Percentiles rank a stretch among this genome's conserved stretches.
phyloP scores from a whole-genome alignment of 108 stramenopile species.

The Aurantiochytrium sp. region DNA sequence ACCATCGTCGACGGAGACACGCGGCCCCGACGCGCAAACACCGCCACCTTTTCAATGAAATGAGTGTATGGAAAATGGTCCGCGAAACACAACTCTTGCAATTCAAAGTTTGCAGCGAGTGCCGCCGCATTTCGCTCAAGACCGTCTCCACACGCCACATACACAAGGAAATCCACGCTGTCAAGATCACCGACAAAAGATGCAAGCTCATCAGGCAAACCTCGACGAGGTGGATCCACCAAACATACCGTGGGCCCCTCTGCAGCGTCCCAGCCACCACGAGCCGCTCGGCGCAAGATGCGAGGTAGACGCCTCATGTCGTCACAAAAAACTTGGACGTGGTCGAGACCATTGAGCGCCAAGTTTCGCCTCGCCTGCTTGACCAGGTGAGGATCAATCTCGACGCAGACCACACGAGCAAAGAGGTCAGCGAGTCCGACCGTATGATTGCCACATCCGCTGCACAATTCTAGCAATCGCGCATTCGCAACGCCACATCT shows the following conservation, averaged over 20 bases:
- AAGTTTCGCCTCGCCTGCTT: neutral
- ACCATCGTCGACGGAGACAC: no score
- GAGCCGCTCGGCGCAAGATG: neutral
- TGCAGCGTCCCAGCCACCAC: neutral
- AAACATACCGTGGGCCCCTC: neutral
- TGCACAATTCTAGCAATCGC: neutral
- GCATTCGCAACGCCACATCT: neutral
- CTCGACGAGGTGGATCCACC: neutral
- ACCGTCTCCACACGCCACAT: neutral
- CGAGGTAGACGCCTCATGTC: neutral
- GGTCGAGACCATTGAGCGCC: neutral
- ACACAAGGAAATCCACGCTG: neutral
- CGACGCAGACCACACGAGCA: neutral
- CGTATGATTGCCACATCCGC: neutral
- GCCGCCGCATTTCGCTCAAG: neutral
- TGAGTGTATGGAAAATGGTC: slow-evolving; percentile 13
- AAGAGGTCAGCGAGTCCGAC: neutral
- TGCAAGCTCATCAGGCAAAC: neutral
- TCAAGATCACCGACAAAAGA: neutral
- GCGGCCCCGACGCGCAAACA: neutral
- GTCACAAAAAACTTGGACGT: neutral
- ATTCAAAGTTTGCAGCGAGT: neutral
- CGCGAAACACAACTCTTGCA: neutral
- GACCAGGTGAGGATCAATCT: neutral
- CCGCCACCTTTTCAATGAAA: neutral